Percentiles rank a stretch among this genome's conserved stretches.
These are phyloP conservation scores for Chamaenerion angustifolium DNA, from an alignment of 345 rosid species.

Conservation along the genomic window DNA sequence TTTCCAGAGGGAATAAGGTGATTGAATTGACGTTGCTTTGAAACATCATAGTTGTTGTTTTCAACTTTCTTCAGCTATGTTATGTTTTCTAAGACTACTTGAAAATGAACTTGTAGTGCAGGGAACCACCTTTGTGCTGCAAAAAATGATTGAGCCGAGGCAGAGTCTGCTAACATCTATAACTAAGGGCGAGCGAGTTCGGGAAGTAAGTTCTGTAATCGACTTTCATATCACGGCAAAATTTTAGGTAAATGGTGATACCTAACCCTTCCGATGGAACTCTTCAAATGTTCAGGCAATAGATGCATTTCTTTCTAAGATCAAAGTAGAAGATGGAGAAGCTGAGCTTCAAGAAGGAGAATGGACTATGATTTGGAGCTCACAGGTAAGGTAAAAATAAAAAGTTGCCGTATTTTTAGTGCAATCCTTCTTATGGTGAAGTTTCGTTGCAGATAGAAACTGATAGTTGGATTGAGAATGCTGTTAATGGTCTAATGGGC, in stretches of 20 bases:
- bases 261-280: neutral
- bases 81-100: slow-evolving; percentile 10
- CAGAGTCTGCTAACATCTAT: slow-evolving; percentile 62
- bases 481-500: slow-evolving; percentile 93
- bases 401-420: neutral
- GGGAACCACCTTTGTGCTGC: slow-evolving; percentile 96
- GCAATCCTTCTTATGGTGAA: neutral
- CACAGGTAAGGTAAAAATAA: slow-evolving; percentile 36
- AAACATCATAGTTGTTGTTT: too few species aligned
- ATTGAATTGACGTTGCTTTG: neutral
- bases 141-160: slow-evolving; percentile 72
- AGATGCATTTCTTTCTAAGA: slow-evolving; percentile 37
- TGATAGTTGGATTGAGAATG: slow-evolving; percentile 94
- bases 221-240: too few species aligned
- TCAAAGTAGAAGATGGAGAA: slow-evolving; percentile 18
- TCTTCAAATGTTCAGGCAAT: slow-evolving; percentile 40
- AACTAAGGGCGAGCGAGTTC: slow-evolving; percentile 37
- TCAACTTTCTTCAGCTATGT: too few species aligned
- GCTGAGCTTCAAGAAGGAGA: slow-evolving; percentile 62
- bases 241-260: too few species aligned
- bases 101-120: slow-evolving; percentile 48
- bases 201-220: slow-evolving; percentile 30
- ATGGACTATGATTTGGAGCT: slow-evolving; percentile 98
- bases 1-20: slow-evolving; percentile 96
- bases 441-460: slow-evolving; percentile 46